These are phyloP conservation scores for Tylopilus orsonianus DNA, from an alignment of 1,284 basidiomycete genomes.

Conservation along the genomic window DNA sequence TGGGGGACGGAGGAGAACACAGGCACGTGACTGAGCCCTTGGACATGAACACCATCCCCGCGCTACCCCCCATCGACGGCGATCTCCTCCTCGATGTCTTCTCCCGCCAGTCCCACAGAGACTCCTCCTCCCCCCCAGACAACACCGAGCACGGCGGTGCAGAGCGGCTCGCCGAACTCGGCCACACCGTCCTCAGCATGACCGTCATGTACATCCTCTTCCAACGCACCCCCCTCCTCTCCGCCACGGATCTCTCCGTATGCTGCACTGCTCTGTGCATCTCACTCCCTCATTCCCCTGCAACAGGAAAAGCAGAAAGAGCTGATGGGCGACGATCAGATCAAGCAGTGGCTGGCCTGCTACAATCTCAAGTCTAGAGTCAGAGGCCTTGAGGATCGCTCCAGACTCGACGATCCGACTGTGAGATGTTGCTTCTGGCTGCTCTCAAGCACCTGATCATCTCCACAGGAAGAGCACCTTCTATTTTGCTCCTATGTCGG, in stretches of 20 bases:
- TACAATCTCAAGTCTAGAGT: constrained; percentile 46
- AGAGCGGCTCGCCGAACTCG: constrained; percentile 50
- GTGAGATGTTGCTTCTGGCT: constrained; percentile 27
- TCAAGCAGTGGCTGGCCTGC: constrained; percentile 41
- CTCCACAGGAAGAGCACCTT: constrained; percentile 43
- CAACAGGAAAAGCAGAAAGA: constrained; percentile 33
- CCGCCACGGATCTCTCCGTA: constrained; percentile 42
- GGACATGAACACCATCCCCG: constrained; percentile 27
- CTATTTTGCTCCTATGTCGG: constrained; percentile 55
- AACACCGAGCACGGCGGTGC: constrained; percentile 43
- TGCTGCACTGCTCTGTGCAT: constrained; percentile 6
- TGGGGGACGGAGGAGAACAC: neutral
- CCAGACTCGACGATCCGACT: constrained; percentile 33
- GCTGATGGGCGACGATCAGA: constrained; percentile 31
- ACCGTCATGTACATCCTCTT: constrained; percentile 45
- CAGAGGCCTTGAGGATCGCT: constrained; percentile 34
- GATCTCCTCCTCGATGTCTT: constrained; percentile 53
- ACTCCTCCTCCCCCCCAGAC: constrained; percentile 21
- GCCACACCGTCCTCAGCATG: constrained; percentile 43
- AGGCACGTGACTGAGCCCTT: constrained; percentile 25
- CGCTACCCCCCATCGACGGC: constrained; percentile 46
- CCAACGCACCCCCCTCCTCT: constrained; percentile 40
- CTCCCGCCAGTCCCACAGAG: constrained; percentile 39
- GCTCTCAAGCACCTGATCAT: constrained; percentile 4
- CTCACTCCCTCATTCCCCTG: constrained; percentile 1